These are phyloP conservation scores for Candida peoriensis DNA, from an alignment of 805 yeast genomes.

Conservation along the genomic window DNA sequence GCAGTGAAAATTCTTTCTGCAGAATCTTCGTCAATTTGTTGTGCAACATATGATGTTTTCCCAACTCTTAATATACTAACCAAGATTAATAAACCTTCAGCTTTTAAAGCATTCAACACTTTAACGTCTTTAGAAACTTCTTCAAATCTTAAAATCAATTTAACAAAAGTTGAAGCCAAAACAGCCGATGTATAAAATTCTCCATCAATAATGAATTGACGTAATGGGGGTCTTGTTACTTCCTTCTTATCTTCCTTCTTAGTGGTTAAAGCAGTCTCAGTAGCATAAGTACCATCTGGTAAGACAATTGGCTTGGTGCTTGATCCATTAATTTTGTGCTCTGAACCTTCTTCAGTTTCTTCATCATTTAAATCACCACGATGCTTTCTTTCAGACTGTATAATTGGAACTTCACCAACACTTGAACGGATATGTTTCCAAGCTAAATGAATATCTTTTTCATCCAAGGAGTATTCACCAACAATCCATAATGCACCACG, in stretches of 20 bases:
- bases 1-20: conserved; percentile 91
- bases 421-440: conserved; percentile 84
- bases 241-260: conserved; percentile 32
- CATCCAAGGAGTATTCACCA: conserved; percentile 84
- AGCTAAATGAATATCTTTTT: conserved; percentile 65
- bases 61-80: conserved; percentile 90
- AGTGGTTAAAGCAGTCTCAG: conserved; percentile 76
- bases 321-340: no score
- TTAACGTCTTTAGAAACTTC: conserved; percentile 49
- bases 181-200: conserved; percentile 90
- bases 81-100: conserved; percentile 90
- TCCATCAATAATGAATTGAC: conserved; percentile 77
- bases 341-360: conserved; percentile 20
- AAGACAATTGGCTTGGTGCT: conserved; percentile 71
- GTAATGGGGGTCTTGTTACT: conserved; percentile 61
- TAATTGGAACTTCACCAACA: conserved; percentile 88
- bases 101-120: conserved; percentile 76
- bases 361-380: conserved; percentile 31
- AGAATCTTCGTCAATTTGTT: conserved; percentile 91
- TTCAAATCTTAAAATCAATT: conserved; percentile 74
- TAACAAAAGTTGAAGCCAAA: conserved; percentile 81
- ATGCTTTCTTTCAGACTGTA: conserved; percentile 61
- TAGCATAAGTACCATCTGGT: conserved; percentile 99
- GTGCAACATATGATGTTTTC: conserved; percentile 60
- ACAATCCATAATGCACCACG: conserved; percentile 94